These are phyloP conservation scores for Colletotrichum siamense DNA, from an alignment of 2,329 filamentous ascomycete species.

Conservation along the genomic window DNA sequence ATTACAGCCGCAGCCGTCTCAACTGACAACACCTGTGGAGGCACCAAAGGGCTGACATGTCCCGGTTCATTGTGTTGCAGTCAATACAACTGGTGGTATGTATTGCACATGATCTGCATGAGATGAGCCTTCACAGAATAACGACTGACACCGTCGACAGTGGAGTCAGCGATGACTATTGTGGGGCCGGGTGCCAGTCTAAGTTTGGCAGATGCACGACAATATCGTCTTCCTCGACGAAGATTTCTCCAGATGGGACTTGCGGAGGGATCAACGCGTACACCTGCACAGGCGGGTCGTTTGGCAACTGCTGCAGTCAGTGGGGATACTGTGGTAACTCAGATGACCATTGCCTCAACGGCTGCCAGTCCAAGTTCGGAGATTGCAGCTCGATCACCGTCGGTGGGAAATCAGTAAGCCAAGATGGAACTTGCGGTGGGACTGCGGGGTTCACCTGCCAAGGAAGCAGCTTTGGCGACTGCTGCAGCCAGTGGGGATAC, in stretches of 20 bases:
- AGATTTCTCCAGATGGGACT: slow-evolving; percentile 34
- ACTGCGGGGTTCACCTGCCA: slow-evolving; percentile 5
- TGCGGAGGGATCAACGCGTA: slow-evolving; percentile 43
- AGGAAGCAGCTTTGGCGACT: slow-evolving; percentile 10
- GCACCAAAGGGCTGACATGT: slow-evolving; percentile 43
- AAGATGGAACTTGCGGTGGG: slow-evolving; percentile 10
- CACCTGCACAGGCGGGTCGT: slow-evolving; percentile 39
- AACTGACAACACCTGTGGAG: slow-evolving; percentile 44
- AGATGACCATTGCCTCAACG: slow-evolving; percentile 19
- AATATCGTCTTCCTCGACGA: neutral
- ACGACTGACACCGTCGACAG: neutral
- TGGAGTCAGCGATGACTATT: neutral
- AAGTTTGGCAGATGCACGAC: slow-evolving; percentile 1
- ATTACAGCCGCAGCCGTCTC: neutral
- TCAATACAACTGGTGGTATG: slow-evolving; percentile 15
- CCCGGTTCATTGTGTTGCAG: slow-evolving; percentile 4
- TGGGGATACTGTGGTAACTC: slow-evolving; percentile 24
- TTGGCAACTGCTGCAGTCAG: slow-evolving; percentile 23
- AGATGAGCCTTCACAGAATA: neutral
- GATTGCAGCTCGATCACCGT: slow-evolving; percentile 19
- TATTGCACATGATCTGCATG: neutral
- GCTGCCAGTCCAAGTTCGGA: slow-evolving; percentile 21
- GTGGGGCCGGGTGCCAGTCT: slow-evolving; percentile 8
- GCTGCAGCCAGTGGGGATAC: slow-evolving; percentile 25
- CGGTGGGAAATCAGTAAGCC: neutral